Evolutionary conservation across 108 stramenopile species (phyloP).

Genomic region (Nannochloropsis oceanica): DNA sequence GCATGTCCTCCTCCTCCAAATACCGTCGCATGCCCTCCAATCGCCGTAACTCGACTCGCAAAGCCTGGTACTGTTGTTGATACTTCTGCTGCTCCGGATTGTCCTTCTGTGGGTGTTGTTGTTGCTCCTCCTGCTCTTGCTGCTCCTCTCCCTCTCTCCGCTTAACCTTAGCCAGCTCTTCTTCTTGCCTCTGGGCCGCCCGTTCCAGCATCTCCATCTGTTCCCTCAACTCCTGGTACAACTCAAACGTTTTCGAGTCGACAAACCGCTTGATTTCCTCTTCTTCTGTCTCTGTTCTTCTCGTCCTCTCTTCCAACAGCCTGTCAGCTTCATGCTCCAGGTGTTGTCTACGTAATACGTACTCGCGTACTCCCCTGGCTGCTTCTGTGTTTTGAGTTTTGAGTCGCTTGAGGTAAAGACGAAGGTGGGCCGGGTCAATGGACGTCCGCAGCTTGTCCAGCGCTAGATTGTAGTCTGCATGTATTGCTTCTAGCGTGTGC

Average conservation of each 20-base stretch:
- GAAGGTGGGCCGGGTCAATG: neutral
- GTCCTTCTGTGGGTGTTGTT: too few species aligned
- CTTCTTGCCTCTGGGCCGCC: neutral
- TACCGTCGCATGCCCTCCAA: too few species aligned
- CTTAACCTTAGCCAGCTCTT: neutral
- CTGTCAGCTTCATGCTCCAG: neutral
- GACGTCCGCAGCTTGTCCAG: neutral
- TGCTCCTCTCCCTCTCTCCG: too few species aligned
- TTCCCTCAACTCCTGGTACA: neutral
- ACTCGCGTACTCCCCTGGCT: neutral
- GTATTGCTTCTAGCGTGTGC: neutral
- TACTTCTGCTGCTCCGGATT: too few species aligned
- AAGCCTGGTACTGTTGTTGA: too few species aligned
- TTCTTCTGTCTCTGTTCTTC: neutral
- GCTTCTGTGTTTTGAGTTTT: neutral
- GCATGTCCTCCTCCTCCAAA: too few species aligned
- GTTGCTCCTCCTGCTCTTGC: too few species aligned
- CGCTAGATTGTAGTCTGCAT: neutral
- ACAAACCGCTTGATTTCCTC: neutral
- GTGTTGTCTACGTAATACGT: neutral
- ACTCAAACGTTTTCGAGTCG: neutral
- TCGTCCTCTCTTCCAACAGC: neutral
- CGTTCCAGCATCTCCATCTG: neutral
- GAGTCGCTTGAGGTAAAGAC: neutral
- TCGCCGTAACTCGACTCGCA: too few species aligned